phyloP scores from a whole-genome alignment of 2,329 filamentous ascomycete species.

The Berkeleyomyces basicola region DNA sequence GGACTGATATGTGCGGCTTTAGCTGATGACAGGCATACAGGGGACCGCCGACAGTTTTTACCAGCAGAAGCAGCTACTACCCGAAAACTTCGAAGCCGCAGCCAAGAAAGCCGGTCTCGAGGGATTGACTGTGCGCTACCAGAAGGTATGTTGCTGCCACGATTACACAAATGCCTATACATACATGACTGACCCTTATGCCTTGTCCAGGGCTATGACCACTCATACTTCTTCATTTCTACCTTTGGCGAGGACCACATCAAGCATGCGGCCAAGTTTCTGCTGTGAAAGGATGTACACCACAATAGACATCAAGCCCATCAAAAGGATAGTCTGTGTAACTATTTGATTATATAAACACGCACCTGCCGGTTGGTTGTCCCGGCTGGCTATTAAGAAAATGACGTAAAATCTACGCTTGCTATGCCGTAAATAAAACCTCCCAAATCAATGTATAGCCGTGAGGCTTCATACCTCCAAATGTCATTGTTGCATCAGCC shows the following conservation, averaged over 20 bases:
- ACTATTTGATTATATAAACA: background rate
- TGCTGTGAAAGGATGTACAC: constrained; percentile 23
- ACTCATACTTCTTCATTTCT: constrained; percentile 95
- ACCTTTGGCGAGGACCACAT: constrained; percentile 82
- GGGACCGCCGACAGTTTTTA: constrained; percentile 95
- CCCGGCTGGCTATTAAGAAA: background rate
- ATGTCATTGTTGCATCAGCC: background rate
- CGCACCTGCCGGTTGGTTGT: background rate
- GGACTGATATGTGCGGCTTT: background rate
- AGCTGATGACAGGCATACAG: constrained; percentile 24
- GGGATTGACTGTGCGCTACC: constrained; percentile 65
- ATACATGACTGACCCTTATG: background rate
- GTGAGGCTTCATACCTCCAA: background rate
- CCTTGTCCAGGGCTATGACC: constrained; percentile 60
- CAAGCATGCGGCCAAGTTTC: constrained; percentile 75
- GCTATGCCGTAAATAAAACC: background rate
- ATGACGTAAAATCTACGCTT: background rate
- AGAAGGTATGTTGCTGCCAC: constrained; percentile 36
- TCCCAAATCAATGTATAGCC: background rate
- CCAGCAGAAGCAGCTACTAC: constrained; percentile 79
- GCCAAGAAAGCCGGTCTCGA: constrained; percentile 58
- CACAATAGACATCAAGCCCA: no score
- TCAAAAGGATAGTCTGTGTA: background rate
- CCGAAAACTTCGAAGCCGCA: constrained; percentile 77
- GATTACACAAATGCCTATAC: background rate